Conservation (phyloP, 257 asterid species). For the Przewalskia tangutica region DNA sequence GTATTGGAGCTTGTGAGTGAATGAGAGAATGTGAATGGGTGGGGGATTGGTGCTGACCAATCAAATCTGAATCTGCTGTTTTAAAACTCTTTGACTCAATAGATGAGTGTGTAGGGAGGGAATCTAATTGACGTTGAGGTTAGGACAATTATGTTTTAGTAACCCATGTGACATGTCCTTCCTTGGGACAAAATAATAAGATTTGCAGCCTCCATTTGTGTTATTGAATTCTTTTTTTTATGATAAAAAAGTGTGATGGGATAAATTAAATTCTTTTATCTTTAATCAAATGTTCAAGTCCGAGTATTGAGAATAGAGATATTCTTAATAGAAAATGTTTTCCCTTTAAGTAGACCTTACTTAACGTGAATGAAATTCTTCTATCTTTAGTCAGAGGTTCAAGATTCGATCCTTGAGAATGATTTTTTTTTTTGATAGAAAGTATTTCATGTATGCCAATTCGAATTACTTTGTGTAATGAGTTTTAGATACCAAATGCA, state of each 20-base stretch:
- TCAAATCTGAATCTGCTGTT: background rate
- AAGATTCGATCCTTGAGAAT: too few relatives aligned
- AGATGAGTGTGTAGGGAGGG: background rate
- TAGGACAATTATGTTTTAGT: background rate
- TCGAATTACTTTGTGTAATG: too few relatives aligned
- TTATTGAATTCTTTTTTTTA: background rate
- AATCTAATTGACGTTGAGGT: slow-evolving; percentile 15
- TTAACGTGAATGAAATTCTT: background rate
- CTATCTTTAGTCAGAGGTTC: too few relatives aligned
- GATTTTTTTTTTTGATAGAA: too few relatives aligned
- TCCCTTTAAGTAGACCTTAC: background rate
- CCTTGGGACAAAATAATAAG: background rate
- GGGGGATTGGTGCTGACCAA: background rate
- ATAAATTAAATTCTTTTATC: background rate
- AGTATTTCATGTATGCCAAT: too few relatives aligned
- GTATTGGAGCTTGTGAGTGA: background rate
- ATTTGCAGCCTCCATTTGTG: background rate
- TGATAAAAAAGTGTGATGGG: background rate
- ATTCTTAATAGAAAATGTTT: background rate
- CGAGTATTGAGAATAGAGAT: background rate
- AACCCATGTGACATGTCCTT: slow-evolving; percentile 32
- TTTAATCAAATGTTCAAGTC: background rate
- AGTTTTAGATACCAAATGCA: too few relatives aligned
- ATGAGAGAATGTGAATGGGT: background rate
- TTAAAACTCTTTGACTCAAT: background rate